Evolutionary conservation across 1,284 basidiomycete species (phyloP), one percentile per base, ranked within the genome.

Genomic region (Cryptococcus sp.): DNA sequence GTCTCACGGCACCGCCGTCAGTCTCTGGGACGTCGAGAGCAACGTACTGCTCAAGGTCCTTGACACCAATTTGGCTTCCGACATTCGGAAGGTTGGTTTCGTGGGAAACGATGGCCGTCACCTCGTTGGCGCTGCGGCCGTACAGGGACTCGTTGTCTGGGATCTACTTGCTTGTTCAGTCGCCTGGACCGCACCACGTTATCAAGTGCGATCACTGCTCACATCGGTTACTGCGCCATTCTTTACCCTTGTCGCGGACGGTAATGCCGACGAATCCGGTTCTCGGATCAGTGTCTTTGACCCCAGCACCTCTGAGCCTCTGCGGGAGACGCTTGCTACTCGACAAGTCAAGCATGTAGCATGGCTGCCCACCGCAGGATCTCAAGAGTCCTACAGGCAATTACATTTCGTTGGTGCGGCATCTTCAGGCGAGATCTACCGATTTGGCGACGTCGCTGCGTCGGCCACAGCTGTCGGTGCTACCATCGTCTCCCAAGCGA

Each of bases 1-100:
- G 7, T 82, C 87, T 8, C 84, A 90, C 52, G 86, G 85, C 0
- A 73, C 83, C 20, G 84, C 86, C 57, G 82, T 95, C 49, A 86
- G 87, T 5, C 76, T 99, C 3, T 96, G 91, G 79, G 87, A 92
- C 66, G 84, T 89, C 0, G 72, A 81, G 26, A 86, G 85, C 45
- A 89, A 87, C 65, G 76, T 82, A n/a, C 79, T 91, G 23, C 80
- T 85, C 17, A 84, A 85, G 52, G 85, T 85, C 0, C 80, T 96
- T 46, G 82, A 85, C 34, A 46, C 61, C 34, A 80, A 82, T 23
- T 81, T 85, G 25, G 82, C 83, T 50, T 59, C 64, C 2, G 63
- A 70, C 25, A 64, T 74, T 0, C 59, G 59, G 46, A 65, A 69
- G 50, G 63, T 79, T 20, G 67, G 61, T 10, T 81, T 82, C 55